Evolutionary conservation across 495 filamentous ascomycete genomes (phyloP).

Genomic region (Xylaria sp.): DNA sequence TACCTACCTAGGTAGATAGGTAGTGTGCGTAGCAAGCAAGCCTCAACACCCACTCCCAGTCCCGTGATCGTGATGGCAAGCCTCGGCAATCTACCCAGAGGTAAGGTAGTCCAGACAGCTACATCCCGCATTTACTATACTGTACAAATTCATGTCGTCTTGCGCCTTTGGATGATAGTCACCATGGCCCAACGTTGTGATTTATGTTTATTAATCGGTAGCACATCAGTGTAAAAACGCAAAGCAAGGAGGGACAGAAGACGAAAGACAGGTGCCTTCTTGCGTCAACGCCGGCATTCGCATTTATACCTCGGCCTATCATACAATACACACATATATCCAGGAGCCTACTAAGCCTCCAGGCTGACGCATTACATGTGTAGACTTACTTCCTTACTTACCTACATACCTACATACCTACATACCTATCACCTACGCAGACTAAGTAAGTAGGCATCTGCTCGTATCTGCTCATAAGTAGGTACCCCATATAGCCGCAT

Average conservation of each 20-base stretch:
- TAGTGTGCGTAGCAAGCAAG: too few relatives aligned
- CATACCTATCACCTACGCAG: too few relatives aligned
- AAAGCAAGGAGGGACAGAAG: neutral
- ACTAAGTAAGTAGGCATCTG: too few relatives aligned
- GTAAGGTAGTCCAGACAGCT: neutral
- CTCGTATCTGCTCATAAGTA: neutral
- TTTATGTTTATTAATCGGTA: neutral
- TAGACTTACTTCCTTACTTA: neutral
- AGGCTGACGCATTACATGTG: too few relatives aligned
- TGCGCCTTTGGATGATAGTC: neutral
- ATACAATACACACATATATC: neutral
- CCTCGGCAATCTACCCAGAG: constrained; percentile 10
- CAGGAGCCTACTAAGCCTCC: neutral
- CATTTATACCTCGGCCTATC: constrained; percentile 4
- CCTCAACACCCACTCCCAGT: neutral
- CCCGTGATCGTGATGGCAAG: neutral
- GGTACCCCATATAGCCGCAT: neutral
- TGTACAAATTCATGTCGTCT: neutral
- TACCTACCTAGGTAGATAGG: too few relatives aligned
- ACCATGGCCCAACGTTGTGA: neutral
- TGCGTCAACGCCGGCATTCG: constrained; percentile 11
- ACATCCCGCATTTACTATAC: neutral
- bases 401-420: too few relatives aligned
- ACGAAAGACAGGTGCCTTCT: neutral
- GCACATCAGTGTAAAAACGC: neutral